Evolutionary conservation across 1,284 basidiomycete species (phyloP).

Genomic region (Tilletiopsis washingtonensis): DNA sequence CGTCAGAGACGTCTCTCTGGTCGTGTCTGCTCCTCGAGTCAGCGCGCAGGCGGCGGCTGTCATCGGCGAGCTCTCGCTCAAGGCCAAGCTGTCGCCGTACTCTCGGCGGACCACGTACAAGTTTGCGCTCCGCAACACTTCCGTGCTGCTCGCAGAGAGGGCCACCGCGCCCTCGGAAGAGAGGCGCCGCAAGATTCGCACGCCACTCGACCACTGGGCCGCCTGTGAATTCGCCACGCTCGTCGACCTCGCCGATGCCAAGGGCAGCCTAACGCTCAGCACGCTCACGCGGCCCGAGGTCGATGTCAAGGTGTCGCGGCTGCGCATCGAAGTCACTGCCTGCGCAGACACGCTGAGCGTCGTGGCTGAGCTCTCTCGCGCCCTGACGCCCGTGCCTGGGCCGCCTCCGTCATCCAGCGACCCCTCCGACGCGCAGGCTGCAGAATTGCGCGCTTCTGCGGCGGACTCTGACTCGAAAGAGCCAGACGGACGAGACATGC

Average conservation of each 20-base stretch:
- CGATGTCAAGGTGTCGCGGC: conserved; percentile 26
- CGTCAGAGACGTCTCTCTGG: conserved; percentile 14
- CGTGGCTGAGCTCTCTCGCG: conserved; percentile 5
- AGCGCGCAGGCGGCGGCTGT: conserved; percentile 15
- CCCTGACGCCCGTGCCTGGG: background rate
- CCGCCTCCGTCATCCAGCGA: too few relatives aligned
- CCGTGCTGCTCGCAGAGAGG: conserved; percentile 16
- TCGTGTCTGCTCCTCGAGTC: conserved; percentile 10
- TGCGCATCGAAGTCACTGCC: conserved; percentile 16
- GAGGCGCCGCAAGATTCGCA: conserved; percentile 7
- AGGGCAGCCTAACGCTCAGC: conserved; percentile 18
- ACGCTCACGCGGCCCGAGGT: conserved; percentile 30
- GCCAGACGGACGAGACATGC: conserved; percentile 4
- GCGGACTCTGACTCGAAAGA: background rate
- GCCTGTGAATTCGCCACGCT: conserved; percentile 15
- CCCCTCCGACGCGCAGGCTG: too few relatives aligned
- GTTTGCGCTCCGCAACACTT: conserved; percentile 13
- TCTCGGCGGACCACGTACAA: conserved; percentile 23
- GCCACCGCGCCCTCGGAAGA: too few relatives aligned
- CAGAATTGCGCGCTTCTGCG: background rate
- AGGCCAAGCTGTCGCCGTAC: conserved; percentile 27
- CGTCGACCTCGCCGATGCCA: conserved; percentile 47
- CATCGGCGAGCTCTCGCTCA: conserved; percentile 22
- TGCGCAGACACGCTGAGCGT: conserved; percentile 30
- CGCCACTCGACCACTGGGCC: conserved; percentile 17